phyloP scores from a whole-genome alignment of 1,139 yeast genomes.

The Blastobotrys capitulatus region DNA sequence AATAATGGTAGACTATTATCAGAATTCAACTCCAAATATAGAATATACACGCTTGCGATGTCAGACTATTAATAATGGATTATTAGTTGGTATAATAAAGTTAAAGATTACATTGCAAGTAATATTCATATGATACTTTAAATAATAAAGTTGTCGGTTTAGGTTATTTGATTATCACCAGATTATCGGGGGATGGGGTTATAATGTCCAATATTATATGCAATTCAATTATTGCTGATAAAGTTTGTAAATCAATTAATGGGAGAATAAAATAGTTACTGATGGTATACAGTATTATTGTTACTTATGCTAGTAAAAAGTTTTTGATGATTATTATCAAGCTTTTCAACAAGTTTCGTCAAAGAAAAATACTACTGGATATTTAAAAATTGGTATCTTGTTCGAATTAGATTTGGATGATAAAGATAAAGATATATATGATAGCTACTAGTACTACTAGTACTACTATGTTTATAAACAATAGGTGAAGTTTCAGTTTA shows the following conservation, averaged over 20 bases:
- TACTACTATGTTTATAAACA: too few species aligned
- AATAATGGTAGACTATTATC: too few species aligned
- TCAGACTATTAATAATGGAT: neutral
- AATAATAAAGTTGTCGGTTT: slow-evolving; percentile 15
- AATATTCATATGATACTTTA: too few species aligned
- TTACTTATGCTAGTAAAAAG: slow-evolving; percentile 19
- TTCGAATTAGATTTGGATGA: neutral
- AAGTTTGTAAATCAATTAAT: slow-evolving; percentile 17
- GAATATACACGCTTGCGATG: too few species aligned
- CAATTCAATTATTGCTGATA: slow-evolving; percentile 12
- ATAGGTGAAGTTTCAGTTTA: too few species aligned
- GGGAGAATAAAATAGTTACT: slow-evolving; percentile 14
- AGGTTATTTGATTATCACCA: slow-evolving; percentile 23
- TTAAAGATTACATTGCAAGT: slow-evolving; percentile 9
- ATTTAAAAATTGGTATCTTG: neutral
- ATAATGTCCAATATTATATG: slow-evolving; percentile 19
- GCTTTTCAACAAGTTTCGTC: neutral
- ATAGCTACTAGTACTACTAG: too few species aligned
- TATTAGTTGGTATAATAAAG: neutral
- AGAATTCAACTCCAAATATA: too few species aligned
- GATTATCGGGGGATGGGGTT: slow-evolving; percentile 19
- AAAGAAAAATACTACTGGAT: neutral
- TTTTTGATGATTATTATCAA: slow-evolving; percentile 7
- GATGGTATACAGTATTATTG: slow-evolving; percentile 19
- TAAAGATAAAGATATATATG: neutral